These are phyloP conservation scores for Scedosporium dehoogii DNA, from an alignment of 2,329 filamentous ascomycete genomes.

Conservation along the genomic window DNA sequence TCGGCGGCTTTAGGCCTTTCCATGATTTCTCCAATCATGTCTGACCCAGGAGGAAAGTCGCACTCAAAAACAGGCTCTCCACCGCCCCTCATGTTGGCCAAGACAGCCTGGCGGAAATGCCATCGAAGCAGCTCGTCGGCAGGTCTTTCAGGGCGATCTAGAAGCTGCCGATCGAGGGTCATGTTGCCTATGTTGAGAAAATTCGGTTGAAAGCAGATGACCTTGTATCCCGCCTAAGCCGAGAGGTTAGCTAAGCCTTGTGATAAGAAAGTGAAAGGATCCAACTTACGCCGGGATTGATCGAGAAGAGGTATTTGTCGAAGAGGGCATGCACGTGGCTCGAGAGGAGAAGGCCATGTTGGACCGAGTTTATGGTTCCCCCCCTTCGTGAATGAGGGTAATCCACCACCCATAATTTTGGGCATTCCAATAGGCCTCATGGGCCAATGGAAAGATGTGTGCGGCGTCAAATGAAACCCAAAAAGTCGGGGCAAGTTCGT, in stretches of 20 bases:
- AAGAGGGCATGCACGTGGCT: conserved; percentile 13
- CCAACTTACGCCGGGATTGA: conserved; percentile 16
- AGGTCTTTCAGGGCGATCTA: conserved; percentile 10
- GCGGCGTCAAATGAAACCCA: conserved; percentile 16
- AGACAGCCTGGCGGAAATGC: conserved; percentile 17
- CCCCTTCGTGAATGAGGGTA: conserved; percentile 4
- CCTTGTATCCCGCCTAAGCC: conserved; percentile 15
- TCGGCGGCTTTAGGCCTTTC: not conserved
- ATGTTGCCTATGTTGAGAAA: conserved; percentile 10
- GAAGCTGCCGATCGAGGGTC: conserved; percentile 10
- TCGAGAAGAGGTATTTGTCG: conserved; percentile 14
- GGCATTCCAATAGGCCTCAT: conserved; percentile 13
- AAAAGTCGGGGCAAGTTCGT: not conserved
- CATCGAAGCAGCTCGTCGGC: conserved; percentile 14
- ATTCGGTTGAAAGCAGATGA: conserved; percentile 15
- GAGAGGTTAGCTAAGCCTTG: not conserved
- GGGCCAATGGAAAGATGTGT: conserved; percentile 17
- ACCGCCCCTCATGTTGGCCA: conserved; percentile 16
- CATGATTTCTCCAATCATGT: conserved; percentile 19
- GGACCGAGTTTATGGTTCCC: conserved; percentile 15
- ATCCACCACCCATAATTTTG: conserved; percentile 9
- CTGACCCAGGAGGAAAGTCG: conserved; percentile 17
- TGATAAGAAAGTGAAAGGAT: not conserved
- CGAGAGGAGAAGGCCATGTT: conserved; percentile 18
- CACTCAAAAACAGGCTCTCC: conserved; percentile 16